phyloP scores from a whole-genome alignment of 2,329 filamentous ascomycete species.

The Metarhizium robertsii region DNA sequence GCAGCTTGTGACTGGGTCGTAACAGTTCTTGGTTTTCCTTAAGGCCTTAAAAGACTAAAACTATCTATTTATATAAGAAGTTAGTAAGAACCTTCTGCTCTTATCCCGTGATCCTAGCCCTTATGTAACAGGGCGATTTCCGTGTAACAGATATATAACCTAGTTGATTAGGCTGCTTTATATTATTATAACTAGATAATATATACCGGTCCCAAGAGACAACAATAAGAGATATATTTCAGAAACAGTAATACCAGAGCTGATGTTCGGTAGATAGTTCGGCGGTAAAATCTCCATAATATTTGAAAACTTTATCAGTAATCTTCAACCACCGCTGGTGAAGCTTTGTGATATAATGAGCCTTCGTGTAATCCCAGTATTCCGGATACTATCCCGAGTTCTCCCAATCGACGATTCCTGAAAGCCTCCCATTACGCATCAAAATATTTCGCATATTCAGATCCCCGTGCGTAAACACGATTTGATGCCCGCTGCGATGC shows the following conservation, averaged over 20 bases:
- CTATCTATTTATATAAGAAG: no score
- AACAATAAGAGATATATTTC: neutral
- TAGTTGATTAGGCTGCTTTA: no score
- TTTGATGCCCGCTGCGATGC: constrained; percentile 2
- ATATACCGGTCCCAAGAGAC: no score
- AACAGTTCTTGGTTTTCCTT: no score
- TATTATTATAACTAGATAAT: no score
- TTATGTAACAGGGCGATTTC: no score
- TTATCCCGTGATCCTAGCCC: no score
- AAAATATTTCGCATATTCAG: constrained; percentile 20
- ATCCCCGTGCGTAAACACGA: constrained; percentile 34
- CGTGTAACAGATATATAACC: no score
- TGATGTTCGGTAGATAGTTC: constrained; percentile 2
- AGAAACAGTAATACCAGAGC: constrained; percentile 5
- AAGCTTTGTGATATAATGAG: constrained; percentile 7
- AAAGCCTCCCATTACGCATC: constrained; percentile 15
- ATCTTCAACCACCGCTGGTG: constrained; percentile 7
- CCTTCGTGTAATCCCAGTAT: constrained; percentile 17
- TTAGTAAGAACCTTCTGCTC: no score
- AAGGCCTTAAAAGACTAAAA: no score
- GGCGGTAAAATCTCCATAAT: neutral
- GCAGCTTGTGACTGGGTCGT: no score
- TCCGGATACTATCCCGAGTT: constrained; percentile 14
- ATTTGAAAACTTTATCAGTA: neutral
- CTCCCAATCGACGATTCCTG: constrained; percentile 19